Conservation (phyloP, 2,329 filamentous ascomycete genomes). For the Aquanectria penicillioides region DNA sequence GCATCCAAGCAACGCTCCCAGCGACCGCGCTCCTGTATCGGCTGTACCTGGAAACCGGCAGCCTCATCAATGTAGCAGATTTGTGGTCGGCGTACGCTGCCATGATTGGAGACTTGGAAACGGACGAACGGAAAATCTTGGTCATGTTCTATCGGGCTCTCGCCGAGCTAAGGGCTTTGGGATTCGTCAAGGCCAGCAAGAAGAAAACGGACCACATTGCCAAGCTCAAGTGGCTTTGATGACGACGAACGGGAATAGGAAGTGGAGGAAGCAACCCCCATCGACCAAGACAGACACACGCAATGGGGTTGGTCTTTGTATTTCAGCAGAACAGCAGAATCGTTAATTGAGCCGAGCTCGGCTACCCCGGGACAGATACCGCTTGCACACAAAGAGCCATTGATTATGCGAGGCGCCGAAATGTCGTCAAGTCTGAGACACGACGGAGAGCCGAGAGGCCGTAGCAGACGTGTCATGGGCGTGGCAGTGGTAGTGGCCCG, state of each 20-base stretch:
- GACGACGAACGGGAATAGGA: neutral
- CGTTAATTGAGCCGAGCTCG: conserved; percentile 8
- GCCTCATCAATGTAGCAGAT: conserved; percentile 81
- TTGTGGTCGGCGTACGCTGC: conserved; percentile 81
- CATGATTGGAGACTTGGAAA: conserved; percentile 59
- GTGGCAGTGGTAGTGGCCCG: too few species aligned
- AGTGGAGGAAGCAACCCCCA: neutral
- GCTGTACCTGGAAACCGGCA: conserved; percentile 80
- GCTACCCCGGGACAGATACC: conserved; percentile 1
- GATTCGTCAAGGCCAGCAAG: conserved; percentile 87
- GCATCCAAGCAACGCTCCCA: conserved; percentile 70
- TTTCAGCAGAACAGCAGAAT: conserved; percentile 2
- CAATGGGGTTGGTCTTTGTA: neutral
- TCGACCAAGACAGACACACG: conserved; percentile 14
- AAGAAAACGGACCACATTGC: conserved; percentile 94
- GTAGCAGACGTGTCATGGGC: too few species aligned
- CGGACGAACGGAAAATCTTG: conserved; percentile 66
- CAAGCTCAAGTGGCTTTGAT: conserved; percentile 82
- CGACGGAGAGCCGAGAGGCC: too few species aligned
- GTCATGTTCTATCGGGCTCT: conserved; percentile 86
- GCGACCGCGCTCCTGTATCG: conserved; percentile 80
- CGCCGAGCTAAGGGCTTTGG: conserved; percentile 85
- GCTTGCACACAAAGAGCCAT: conserved; percentile 2
- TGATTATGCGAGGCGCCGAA: conserved; percentile 3
- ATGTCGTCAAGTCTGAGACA: conserved; percentile 40